Evolutionary conservation across 23 red algal species (phyloP), one percentile per base, ranked within the genome.

Genomic region (Chondrus crispus): DNA sequence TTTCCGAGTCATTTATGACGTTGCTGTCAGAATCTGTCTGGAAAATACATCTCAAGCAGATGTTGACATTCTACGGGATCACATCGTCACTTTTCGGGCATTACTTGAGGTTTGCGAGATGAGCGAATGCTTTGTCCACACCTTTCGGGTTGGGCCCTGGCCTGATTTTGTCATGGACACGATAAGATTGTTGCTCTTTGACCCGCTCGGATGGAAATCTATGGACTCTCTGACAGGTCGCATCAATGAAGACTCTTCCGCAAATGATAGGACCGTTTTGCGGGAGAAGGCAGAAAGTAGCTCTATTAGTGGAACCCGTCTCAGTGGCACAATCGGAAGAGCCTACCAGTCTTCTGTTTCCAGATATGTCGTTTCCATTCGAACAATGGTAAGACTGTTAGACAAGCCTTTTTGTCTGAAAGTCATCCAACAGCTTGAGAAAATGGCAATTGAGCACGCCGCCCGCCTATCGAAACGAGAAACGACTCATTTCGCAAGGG

Each of bases 111-210:
- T 32, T 24, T 69, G 80, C 60, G 73, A 90, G 46, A 90, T 90
- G 30, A 53, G 26, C 9, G 73, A 48, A 38, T 69, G 69, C 18
- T 48, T 90, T 13, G 72, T 69, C 30, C 70, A 90, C 54, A 72
- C 72, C 6, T 90, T 90, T 54, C 69, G 72, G 35, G 87, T 90
- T 18, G 87, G 87, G 11, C 70, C 87, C 41, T 90, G 87, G 87
- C 64, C 46, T 38, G 52, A 42, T 68, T 90, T 90, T 81, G 87
- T 90, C 36, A 44, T 90, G 20, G 87, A 90, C 33, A 69, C 73
- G 32, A 43, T 90, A 38, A 69, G 87, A 30, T 45, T 90, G 18
- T 54, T 90, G 48, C 47, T 90, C 46, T 90, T 90, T 60, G 73
- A 69, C 49, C 73, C 87, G 18, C 72, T 90, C 33, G 64, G 43